Conservation (phyloP, 2,329 filamentous ascomycete genomes). For the Huntiella moniliformis region DNA sequence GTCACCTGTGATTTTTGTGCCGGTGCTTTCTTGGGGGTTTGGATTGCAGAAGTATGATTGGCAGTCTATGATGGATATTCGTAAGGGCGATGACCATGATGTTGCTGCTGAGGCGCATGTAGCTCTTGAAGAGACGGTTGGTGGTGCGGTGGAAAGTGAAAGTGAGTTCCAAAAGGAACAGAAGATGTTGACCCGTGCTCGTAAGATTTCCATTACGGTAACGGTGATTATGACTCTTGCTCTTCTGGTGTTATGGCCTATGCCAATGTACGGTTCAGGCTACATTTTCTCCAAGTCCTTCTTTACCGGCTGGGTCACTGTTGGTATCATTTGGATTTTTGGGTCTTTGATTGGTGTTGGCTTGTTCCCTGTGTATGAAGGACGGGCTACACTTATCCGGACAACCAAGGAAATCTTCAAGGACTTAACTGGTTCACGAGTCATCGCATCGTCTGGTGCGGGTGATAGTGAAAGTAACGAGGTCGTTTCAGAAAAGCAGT, state of each 20-base stretch:
- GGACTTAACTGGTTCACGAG: conserved; percentile 15
- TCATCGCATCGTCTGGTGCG: too few relatives aligned
- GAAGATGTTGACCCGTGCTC: conserved; percentile 32
- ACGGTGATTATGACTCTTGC: conserved; percentile 34
- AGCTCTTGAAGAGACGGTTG: conserved; percentile 45
- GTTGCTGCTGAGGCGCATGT: conserved; percentile 42
- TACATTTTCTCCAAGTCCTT: conserved; percentile 72
- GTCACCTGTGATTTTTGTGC: conserved; percentile 55
- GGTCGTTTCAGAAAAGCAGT: too few relatives aligned
- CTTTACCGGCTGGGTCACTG: conserved; percentile 64
- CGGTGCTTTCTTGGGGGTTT: conserved; percentile 47
- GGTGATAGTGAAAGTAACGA: too few relatives aligned
- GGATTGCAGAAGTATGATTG: conserved; percentile 62
- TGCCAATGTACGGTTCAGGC: conserved; percentile 68
- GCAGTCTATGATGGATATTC: conserved; percentile 62
- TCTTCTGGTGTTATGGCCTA: conserved; percentile 71
- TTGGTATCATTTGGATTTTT: conserved; percentile 68
- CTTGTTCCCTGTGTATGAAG: conserved; percentile 66
- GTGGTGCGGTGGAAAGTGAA: conserved; percentile 19
- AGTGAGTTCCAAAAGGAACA: conserved; percentile 26
- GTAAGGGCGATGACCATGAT: conserved; percentile 60
- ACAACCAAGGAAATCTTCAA: conserved; percentile 21
- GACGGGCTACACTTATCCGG: conserved; percentile 43
- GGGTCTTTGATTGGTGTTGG: conserved; percentile 54
- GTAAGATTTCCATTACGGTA: conserved; percentile 25